phyloP scores from a whole-genome alignment of 257 asterid genomes.

The Solanum arcanum region DNA sequence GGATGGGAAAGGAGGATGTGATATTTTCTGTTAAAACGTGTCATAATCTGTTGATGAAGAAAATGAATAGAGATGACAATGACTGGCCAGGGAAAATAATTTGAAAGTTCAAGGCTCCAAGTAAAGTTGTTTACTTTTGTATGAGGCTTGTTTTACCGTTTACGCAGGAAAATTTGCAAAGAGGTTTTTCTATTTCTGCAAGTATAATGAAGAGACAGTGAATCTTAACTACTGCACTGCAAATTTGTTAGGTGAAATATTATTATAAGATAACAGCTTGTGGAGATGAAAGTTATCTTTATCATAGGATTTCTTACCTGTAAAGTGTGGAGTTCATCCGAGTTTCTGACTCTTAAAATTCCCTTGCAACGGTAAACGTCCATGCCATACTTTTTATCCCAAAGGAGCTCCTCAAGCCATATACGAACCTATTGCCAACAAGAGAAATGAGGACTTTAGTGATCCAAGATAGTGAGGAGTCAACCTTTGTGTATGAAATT shows the following conservation, averaged over 20 bases:
- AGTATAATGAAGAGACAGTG: neutral
- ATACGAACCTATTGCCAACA: conserved; percentile 29
- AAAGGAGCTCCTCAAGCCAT: conserved; percentile 91
- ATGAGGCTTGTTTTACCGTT: neutral
- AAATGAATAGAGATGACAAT: neutral
- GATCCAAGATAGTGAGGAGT: neutral
- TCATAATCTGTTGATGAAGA: neutral
- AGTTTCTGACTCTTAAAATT: conserved; percentile 44
- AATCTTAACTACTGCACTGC: neutral
- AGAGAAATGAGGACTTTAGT: neutral
- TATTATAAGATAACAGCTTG: neutral
- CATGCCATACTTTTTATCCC: conserved; percentile 88
- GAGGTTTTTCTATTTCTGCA: neutral
- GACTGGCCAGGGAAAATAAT: neutral
- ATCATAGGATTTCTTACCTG: conserved; percentile 35
- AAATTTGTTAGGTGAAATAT: neutral
- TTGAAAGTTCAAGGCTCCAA: neutral
- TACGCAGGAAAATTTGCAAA: neutral
- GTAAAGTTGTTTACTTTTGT: neutral
- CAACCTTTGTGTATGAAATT: neutral
- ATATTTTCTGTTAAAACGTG: neutral
- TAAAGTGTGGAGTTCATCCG: conserved; percentile 67
- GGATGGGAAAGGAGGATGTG: neutral
- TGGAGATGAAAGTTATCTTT: neutral
- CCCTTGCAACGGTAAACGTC: conserved; percentile 97